These are phyloP conservation scores for Verticillium albo-atrum DNA, from an alignment of 2,329 filamentous ascomycete species.

Conservation along the genomic window DNA sequence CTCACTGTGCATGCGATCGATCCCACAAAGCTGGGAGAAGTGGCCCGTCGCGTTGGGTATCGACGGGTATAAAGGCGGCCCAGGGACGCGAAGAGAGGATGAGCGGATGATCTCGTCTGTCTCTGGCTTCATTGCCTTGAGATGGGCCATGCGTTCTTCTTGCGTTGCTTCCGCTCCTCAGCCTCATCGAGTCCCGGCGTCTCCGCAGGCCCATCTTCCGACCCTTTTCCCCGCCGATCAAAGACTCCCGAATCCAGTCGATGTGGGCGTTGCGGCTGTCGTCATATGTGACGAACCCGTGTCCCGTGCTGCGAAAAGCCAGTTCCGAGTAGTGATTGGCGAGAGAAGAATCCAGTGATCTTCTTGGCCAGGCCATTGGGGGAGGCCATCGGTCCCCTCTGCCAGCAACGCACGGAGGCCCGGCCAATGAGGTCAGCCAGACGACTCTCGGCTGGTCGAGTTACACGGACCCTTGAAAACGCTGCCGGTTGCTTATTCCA, in stretches of 20 bases:
- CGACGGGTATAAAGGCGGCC: neutral
- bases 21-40: neutral
- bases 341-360: neutral
- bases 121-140: neutral
- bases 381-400: neutral
- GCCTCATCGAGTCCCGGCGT: neutral
- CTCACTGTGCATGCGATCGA: conserved; percentile 13
- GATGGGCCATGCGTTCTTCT: neutral
- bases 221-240: conserved; percentile 5
- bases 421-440: neutral
- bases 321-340: conserved; percentile 1
- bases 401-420: neutral
- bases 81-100: neutral
- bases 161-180: neutral
- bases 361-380: neutral
- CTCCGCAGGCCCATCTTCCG: conserved; percentile 5
- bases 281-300: conserved; percentile 3
- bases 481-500: neutral
- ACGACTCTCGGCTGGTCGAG: neutral
- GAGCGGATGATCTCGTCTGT: neutral
- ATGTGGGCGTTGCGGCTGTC: neutral
- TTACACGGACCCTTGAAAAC: neutral
- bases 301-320: conserved; percentile 1
- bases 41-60: neutral
- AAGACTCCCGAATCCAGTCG: neutral